These are phyloP conservation scores for Echinochloa phyllopogon DNA, from an alignment of 176 grass and related monocot genomes.

Conservation along the genomic window DNA sequence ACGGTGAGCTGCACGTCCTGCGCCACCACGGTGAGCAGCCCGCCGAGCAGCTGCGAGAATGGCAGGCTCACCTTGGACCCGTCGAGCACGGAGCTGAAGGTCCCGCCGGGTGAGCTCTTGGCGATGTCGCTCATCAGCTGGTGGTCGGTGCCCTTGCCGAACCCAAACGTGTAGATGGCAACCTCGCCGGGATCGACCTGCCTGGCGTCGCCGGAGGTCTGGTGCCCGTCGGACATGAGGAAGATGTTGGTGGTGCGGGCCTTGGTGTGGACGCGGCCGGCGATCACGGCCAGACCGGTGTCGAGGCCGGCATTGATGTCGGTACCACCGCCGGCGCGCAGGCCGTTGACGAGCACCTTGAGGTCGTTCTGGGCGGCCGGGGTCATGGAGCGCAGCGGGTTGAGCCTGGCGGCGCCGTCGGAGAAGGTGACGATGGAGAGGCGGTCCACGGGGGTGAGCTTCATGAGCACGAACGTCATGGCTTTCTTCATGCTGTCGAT, in stretches of 20 bases:
- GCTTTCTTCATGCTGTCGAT: background rate
- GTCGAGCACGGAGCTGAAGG: background rate
- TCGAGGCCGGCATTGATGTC: conserved; percentile 9
- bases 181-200: background rate
- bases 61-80: background rate
- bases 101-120: background rate
- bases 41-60: conserved; percentile 34
- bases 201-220: background rate
- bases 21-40: conserved; percentile 40
- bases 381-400: background rate
- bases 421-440: conserved; percentile 39
- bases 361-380: background rate
- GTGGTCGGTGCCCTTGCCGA: conserved; percentile 18
- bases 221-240: conserved; percentile 13
- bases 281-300: background rate
- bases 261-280: background rate
- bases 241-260: conserved; percentile 30
- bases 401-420: background rate
- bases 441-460: conserved; percentile 30
- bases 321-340: background rate
- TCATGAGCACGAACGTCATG: conserved; percentile 30
- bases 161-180: conserved; percentile 31
- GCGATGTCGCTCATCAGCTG: background rate
- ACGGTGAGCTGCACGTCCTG: conserved; percentile 38
- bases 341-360: background rate